Conservation (phyloP, 1,139 yeast genomes). For the Meyerozyma sp. region DNA sequence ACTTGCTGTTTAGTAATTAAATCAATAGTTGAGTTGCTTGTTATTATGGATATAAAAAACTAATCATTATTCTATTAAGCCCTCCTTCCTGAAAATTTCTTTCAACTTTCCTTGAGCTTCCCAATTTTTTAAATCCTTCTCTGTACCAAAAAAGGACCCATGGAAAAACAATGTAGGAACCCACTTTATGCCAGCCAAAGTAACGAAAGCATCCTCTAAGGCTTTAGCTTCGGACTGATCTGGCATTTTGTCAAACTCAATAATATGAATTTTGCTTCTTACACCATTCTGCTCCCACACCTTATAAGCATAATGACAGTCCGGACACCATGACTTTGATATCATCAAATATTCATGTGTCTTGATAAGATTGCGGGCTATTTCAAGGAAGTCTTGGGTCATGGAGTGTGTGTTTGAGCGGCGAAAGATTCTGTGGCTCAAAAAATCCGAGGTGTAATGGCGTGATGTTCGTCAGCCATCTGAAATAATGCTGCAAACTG, state of each 20-base stretch:
- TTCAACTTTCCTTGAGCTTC: conserved; percentile 40
- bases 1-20: conserved; percentile 55
- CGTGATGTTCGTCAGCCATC: not conserved
- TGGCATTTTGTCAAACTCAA: conserved; percentile 56
- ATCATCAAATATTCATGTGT: conserved; percentile 49
- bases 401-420: not conserved
- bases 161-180: conserved; percentile 66
- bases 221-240: conserved; percentile 47
- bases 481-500: too few relatives aligned
- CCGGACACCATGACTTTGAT: conserved; percentile 76
- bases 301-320: conserved; percentile 57
- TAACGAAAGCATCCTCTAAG: conserved; percentile 56
- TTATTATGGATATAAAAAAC: not conserved
- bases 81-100: conserved; percentile 24
- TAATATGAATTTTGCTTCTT: conserved; percentile 40
- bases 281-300: conserved; percentile 51
- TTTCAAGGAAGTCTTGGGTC: conserved; percentile 12
- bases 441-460: not conserved
- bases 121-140: conserved; percentile 42
- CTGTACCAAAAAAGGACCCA: conserved; percentile 60
- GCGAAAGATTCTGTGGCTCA: not conserved
- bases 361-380: conserved; percentile 42
- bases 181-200: conserved; percentile 60
- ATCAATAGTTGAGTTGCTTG: not conserved
- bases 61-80: not conserved